Percentiles rank a stretch among this genome's conserved stretches.
These are phyloP conservation scores for Lophium mytilinum DNA, from an alignment of 495 filamentous ascomycete genomes.

Conservation along the genomic window DNA sequence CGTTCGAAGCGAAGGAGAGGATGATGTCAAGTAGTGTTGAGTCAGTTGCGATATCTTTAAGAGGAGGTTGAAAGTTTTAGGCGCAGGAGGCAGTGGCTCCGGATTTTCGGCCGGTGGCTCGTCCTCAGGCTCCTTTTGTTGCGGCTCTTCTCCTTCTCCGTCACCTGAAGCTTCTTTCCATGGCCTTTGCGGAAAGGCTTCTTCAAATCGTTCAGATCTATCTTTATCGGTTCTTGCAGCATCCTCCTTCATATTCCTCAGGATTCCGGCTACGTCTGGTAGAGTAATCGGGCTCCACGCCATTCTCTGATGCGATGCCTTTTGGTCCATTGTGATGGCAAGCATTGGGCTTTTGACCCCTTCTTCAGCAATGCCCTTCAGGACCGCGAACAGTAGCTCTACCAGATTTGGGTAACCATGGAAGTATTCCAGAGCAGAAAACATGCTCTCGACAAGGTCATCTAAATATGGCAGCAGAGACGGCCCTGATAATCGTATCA, in stretches of 20 bases:
- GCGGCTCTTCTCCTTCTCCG: background rate
- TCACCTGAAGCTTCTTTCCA: conserved; percentile 9
- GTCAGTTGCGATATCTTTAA: conserved; percentile 36
- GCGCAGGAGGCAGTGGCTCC: conserved; percentile 31
- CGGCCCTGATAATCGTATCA: conserved; percentile 80
- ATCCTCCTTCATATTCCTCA: background rate
- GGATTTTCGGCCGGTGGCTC: conserved; percentile 53
- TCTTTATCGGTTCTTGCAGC: conserved; percentile 9
- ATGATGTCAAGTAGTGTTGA: conserved; percentile 71
- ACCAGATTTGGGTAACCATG: conserved; percentile 88
- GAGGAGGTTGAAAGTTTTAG: conserved; percentile 34
- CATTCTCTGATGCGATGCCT: conserved; percentile 1
- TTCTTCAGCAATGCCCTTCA: conserved; percentile 75
- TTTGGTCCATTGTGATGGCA: conserved; percentile 37
- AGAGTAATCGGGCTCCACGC: background rate
- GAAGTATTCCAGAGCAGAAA: conserved; percentile 82
- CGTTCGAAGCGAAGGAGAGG: conserved; percentile 67
- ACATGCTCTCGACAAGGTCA: conserved; percentile 81
- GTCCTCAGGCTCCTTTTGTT: conserved; percentile 10
- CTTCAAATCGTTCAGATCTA: conserved; percentile 4
- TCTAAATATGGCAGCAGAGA: conserved; percentile 80
- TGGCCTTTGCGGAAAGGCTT: conserved; percentile 6
- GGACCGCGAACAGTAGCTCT: conserved; percentile 72
- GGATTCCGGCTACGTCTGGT: conserved; percentile 3
- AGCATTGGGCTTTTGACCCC: conserved; percentile 58